Evolutionary conservation across 306 rosid genomes (phyloP), one percentile per base, ranked within the genome.

Genomic region (Sindora glabra): DNA sequence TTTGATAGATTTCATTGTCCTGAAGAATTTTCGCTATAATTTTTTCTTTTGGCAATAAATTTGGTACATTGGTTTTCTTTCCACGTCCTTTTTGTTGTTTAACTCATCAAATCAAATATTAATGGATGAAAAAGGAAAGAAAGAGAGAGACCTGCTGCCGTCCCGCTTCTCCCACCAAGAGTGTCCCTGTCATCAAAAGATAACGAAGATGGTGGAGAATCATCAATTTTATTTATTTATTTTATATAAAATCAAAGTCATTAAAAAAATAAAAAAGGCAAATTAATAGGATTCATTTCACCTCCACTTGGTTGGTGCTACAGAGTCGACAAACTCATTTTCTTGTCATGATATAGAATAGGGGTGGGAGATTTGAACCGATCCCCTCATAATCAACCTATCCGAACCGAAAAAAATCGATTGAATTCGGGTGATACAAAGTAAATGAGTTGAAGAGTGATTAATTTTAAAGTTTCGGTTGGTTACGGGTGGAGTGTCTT

Each of bases 151-250:
- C 65, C 18, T 38, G 4, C 49, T 25, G 48, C 23, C 67, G n/a
- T 16, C n/a, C n/a, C 15, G 40, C 32, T 50, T 21, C 57, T 64
- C 71, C 33, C 67, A 49, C 73, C 68, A 42, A 36, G 42, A 55
- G 44, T n/a, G 73, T 73, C 62, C 21, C 6, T 42, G 34, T 73
- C 77, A 36, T 0, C 6, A 29, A 59, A n/a, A 50, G 68, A 73
- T 50, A 27, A 54, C 7, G 36, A 25, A 46, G 57, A 34, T 4
- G 41, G 63, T 17, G 48, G 58, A 51, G 58, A 72, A 73, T 72
- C 74, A 22, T 12, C 9, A 10, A 49, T 27, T n/a, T 27, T 29
- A 45, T 39, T 14, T 3, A 38, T 17, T n/a, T n/a, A 10, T 8
- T 36, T 51, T 5, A 38, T 4, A 15, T 2, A 50, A 38, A 64